phyloP scores from a whole-genome alignment of 1,139 yeast genomes.

The Lodderomyces orthopsilosis region DNA sequence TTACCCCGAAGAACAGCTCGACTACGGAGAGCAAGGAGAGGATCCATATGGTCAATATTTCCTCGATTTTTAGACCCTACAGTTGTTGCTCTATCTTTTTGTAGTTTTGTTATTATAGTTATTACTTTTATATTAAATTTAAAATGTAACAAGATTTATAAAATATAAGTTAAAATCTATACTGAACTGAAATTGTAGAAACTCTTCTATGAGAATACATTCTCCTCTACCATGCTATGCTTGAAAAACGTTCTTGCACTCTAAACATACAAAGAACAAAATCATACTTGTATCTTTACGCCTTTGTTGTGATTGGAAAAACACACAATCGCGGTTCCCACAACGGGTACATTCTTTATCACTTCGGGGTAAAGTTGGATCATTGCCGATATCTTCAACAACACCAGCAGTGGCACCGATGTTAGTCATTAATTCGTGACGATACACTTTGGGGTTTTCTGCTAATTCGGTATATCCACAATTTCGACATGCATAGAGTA shows the following conservation, averaged over 20 bases:
- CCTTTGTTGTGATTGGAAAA: constrained; percentile 94
- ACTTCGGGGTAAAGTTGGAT: constrained; percentile 93
- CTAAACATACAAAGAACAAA: constrained; percentile 85
- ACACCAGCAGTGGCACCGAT: constrained; percentile 97
- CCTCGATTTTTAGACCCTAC: constrained; percentile 41
- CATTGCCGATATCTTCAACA: constrained; percentile 92
- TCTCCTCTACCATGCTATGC: constrained; percentile 18
- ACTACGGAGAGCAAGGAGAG: constrained; percentile 48
- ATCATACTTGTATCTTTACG: constrained; percentile 96
- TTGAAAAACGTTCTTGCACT: constrained; percentile 75
- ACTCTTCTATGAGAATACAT: not conserved
- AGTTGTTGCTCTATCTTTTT: constrained; percentile 1
- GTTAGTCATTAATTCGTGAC: constrained; percentile 88
- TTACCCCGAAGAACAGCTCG: constrained; percentile 58
- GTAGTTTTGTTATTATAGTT: not conserved
- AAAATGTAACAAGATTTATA: not conserved
- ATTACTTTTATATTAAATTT: not conserved
- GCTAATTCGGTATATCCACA: constrained; percentile 94
- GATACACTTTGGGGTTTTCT: constrained; percentile 80
- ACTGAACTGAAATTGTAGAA: constrained; percentile 3
- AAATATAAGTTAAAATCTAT: constrained; percentile 3
- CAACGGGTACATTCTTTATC: constrained; percentile 92
- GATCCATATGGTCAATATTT: constrained; percentile 53
- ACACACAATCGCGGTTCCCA: constrained; percentile 85
- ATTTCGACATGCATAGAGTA: constrained; percentile 90